Base-by-base conservation (phyloP, 192 early-diverging fungal species). In the Umbelopsis sp. region DNA sequence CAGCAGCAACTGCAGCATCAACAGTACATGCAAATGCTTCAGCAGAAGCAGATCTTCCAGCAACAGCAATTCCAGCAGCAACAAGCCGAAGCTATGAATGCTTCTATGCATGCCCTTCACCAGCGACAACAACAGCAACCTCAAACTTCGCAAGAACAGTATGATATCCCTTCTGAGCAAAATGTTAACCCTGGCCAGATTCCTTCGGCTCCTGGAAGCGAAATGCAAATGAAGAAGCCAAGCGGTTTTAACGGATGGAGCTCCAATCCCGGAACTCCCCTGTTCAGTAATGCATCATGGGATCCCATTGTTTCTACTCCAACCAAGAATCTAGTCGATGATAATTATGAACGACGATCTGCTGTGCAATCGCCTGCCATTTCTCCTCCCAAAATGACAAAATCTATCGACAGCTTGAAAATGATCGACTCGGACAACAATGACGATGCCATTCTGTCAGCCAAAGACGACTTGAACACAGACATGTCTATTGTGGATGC, bases 21-120 rank as follows among this genome's bases (percentile, higher is more conserved):
- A 24, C 62, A 68, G 24, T 72, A 82, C 22, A 76, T 74, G 34
- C 70, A 75, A 16, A 72, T 72, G 45, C 75, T 74, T 20, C 74
- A 77, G 8, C 78, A 75, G 12, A 78, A 74, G 14, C 74, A 76
- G 9, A 54, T 70, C 22, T 52, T 68, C 25, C 76, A 72, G 45
- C 71, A 72, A 34, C 71, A 68, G 53, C 75, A 65, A 53, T 67
- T 36, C 12, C 66, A 73, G 26, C 79, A 75, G 9, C 72, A 59
- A 43, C 52, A 45, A 43, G 59, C 49, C 65, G 69, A 70, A 70
- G 65, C 68, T 56, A 32, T 66, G 22, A 65, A 69, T 44, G 62
- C 71, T 5, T 66, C 79, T 14, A 74, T 69, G 34, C 45, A 34
- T 32, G 25, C 21, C 3, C 50, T 36, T 10, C 62, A 50, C n/a